A percentile compares a stretch with the other conserved stretches of the same genome.
These are phyloP conservation scores for Hevea brasiliensis DNA, from an alignment of 345 rosid species.

Conservation along the genomic window DNA sequence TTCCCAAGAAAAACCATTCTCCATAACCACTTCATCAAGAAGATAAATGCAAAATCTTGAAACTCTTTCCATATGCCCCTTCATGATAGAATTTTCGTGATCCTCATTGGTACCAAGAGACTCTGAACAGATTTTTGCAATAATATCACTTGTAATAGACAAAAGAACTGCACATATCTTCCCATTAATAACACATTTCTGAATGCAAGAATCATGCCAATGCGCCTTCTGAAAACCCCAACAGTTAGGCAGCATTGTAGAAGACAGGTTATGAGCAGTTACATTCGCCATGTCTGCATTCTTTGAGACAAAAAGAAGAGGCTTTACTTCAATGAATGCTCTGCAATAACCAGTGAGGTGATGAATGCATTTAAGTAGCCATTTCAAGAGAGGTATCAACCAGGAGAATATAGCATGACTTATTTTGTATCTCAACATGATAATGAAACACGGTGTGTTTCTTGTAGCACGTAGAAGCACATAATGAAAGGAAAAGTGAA, in stretches of 20 bases:
- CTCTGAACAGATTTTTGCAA: slow-evolving; percentile 44
- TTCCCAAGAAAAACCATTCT: slow-evolving; percentile 65
- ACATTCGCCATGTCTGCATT: slow-evolving; percentile 38
- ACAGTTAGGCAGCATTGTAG: slow-evolving; percentile 25
- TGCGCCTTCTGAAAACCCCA: slow-evolving; percentile 66
- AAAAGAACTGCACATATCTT: slow-evolving; percentile 61
- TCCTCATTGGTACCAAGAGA: slow-evolving; percentile 14
- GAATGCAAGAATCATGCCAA: slow-evolving; percentile 81
- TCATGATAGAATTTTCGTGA: slow-evolving; percentile 32
- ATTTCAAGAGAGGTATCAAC: slow-evolving; percentile 6
- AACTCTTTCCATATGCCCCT: slow-evolving; percentile 44
- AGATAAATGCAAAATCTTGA: slow-evolving; percentile 70
- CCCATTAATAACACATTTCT: slow-evolving; percentile 61
- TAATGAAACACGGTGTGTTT: background rate
- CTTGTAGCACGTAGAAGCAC: background rate
- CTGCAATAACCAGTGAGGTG: slow-evolving; percentile 44
- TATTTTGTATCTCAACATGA: background rate
- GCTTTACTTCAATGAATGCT: slow-evolving; percentile 88
- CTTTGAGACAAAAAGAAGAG: slow-evolving; percentile 59
- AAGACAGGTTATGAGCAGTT: slow-evolving; percentile 25
- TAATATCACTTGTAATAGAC: slow-evolving; percentile 52
- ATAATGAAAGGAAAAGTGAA: too few relatives aligned
- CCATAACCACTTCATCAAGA: slow-evolving; percentile 58
- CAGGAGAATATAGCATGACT: background rate
- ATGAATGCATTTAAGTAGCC: background rate